phyloP scores from a whole-genome alignment of 2,329 filamentous ascomycete genomes.

The Shiraia sp. region DNA sequence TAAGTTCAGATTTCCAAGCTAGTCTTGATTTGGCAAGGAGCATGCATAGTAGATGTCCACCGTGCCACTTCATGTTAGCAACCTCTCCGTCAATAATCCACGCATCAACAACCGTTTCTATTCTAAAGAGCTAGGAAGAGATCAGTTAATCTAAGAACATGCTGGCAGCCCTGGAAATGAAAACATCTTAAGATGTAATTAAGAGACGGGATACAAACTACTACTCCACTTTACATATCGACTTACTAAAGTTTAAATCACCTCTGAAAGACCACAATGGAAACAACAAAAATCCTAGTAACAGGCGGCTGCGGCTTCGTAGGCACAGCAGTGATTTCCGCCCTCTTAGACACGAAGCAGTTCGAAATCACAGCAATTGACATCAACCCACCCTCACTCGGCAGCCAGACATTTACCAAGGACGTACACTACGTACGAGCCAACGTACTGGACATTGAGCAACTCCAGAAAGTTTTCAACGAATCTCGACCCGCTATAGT shows the following conservation, averaged over 20 bases:
- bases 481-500: slow-evolving; percentile 77
- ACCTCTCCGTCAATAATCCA: too few species aligned
- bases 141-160: too few species aligned
- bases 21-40: slow-evolving; percentile 3
- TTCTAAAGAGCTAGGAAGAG: too few species aligned
- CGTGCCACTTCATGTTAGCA: too few species aligned
- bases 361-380: slow-evolving; percentile 49
- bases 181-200: slow-evolving; percentile 5
- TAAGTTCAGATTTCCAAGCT: too few species aligned
- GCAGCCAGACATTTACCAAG: slow-evolving; percentile 26
- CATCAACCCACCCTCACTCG: slow-evolving; percentile 41
- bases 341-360: slow-evolving; percentile 40
- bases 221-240: not conserved
- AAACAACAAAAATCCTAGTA: slow-evolving; percentile 43
- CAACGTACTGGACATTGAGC: slow-evolving; percentile 44
- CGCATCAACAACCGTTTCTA: not conserved
- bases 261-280: slow-evolving; percentile 20
- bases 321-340: slow-evolving; percentile 47
- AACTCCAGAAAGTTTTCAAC: slow-evolving; percentile 55
- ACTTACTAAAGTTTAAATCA: not conserved
- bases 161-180: too few species aligned
- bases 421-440: slow-evolving; percentile 41
- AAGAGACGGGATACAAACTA: slow-evolving; percentile 12
- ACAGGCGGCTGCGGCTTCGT: slow-evolving; percentile 56
- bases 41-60: too few species aligned